Evolutionary conservation across 768 basidiomycete species (phyloP).

Genomic region (Boletus reticulatus): DNA sequence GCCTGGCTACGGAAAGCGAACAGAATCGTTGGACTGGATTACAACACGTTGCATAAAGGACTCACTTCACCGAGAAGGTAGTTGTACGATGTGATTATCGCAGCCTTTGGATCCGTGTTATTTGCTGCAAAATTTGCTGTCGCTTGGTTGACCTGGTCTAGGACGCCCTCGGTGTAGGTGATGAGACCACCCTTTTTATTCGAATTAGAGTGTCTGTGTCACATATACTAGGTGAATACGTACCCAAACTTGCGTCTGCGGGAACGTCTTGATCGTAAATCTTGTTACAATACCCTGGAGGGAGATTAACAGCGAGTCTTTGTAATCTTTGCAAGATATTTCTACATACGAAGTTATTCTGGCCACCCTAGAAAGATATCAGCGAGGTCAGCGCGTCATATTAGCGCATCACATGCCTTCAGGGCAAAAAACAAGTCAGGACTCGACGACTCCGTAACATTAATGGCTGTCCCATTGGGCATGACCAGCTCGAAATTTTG

Average conservation of each 20-base stretch:
- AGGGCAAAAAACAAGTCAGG: slow-evolving; percentile 46
- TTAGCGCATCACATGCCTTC: slow-evolving; percentile 28
- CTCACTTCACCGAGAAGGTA: background rate
- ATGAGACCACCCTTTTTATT: slow-evolving; percentile 50
- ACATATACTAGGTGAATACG: slow-evolving; percentile 7
- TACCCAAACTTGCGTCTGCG: slow-evolving; percentile 63
- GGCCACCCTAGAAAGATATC: slow-evolving; percentile 44
- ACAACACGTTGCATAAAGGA: background rate
- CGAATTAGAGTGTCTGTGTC: background rate
- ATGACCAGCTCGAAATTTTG: slow-evolving; percentile 54
- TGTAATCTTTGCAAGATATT: background rate
- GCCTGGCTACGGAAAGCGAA: slow-evolving; percentile 2
- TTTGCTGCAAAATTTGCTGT: slow-evolving; percentile 21
- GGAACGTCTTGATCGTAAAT: slow-evolving; percentile 51
- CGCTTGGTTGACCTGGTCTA: slow-evolving; percentile 16
- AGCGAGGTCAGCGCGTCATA: background rate
- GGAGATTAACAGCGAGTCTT: background rate
- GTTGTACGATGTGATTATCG: slow-evolving; percentile 45
- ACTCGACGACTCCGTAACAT: slow-evolving; percentile 32
- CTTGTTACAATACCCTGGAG: slow-evolving; percentile 56
- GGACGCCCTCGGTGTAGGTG: slow-evolving; percentile 13
- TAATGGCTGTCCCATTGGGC: slow-evolving; percentile 38
- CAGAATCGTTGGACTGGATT: background rate
- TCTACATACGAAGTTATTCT: slow-evolving; percentile 53
- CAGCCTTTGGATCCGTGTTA: slow-evolving; percentile 22